Evolutionary conservation across 2,329 filamentous ascomycete genomes (phyloP), one percentile per base, ranked within the genome.

Genomic region (Microdochium nivale): DNA sequence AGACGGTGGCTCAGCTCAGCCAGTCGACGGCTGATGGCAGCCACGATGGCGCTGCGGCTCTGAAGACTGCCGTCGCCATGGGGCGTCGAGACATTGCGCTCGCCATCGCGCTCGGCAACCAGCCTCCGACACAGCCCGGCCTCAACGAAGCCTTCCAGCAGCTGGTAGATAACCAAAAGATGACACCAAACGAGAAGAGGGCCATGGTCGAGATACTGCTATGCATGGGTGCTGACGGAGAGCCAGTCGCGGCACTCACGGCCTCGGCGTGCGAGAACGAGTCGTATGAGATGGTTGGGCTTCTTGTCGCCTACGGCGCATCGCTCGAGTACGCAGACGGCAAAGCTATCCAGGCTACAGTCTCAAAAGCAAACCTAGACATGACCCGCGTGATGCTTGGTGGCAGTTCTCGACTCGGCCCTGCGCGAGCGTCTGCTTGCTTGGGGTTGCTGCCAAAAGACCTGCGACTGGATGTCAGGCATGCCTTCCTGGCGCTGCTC

Each of bases 191-290:
- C 27, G 72, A 75, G 30, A 81, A 78, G 58, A 63, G 78, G 43
- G 70, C 71, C 2, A 66, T 84, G 54, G 69, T 76, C 0, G 79
- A 84, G 59, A 65, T 81, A 2, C 60, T 85, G 1, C 68, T 85
- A 1, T 82, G 80, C 50, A 79, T 77, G 1, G 80, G 81, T 0
- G 79, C 80, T 1, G 67, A 70, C 13, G 81, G 81, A 1, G 73
- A 78, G 14, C 65, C 70, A 1, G 64, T 79, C 1, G 71, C 77
- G 0, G 64, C 67, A 27, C 77, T 75, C 0, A 65, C 83, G 1
- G 64, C 76, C 7, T 67, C 74, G 30, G 75, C 79, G 0, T 75
- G 73, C 49, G 66, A 71, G 7, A 70, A 69, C 2, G 73, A 76
- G 44, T 80, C 77, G 53, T 69, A 76, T 52, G 76, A 80, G 40